phyloP scores from a whole-genome alignment of 2,329 filamentous ascomycete genomes.

The Aspergillus candidus region DNA sequence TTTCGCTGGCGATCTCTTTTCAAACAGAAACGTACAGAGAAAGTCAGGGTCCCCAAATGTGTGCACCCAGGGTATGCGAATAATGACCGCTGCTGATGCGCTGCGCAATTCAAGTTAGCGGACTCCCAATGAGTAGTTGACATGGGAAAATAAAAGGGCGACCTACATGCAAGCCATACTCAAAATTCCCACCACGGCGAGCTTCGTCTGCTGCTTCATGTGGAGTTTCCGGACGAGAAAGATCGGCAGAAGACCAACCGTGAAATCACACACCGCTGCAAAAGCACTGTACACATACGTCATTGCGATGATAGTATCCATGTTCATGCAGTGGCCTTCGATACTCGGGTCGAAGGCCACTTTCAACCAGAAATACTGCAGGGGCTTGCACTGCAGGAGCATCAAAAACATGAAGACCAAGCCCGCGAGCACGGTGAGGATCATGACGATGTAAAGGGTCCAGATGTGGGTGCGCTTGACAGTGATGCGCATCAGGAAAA shows the following conservation, averaged over 20 bases:
- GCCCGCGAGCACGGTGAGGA: slow-evolving; percentile 40
- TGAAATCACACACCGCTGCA: slow-evolving; percentile 44
- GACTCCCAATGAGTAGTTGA: slow-evolving; percentile 13
- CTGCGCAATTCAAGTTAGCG: slow-evolving; percentile 15
- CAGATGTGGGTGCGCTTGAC: slow-evolving; percentile 41
- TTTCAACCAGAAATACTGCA: slow-evolving; percentile 46
- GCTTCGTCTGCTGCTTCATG: slow-evolving; percentile 49
- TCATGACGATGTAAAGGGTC: slow-evolving; percentile 43
- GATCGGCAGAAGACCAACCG: slow-evolving; percentile 47
- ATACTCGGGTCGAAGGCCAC: slow-evolving; percentile 18
- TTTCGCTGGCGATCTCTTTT: background rate
- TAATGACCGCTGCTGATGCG: slow-evolving; percentile 42
- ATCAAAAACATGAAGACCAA: slow-evolving; percentile 47
- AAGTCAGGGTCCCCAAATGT: slow-evolving; percentile 34
- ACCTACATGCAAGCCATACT: slow-evolving; percentile 50
- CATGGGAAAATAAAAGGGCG: no score
- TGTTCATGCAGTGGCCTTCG: slow-evolving; percentile 40
- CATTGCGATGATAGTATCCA: slow-evolving; percentile 28
- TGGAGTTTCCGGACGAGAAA: slow-evolving; percentile 52
- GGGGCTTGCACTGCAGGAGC: slow-evolving; percentile 49
- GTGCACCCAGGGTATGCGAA: slow-evolving; percentile 39
- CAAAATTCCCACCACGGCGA: slow-evolving; percentile 49
- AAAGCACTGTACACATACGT: slow-evolving; percentile 31
- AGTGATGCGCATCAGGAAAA: slow-evolving; percentile 49
- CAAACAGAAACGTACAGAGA: slow-evolving; percentile 20